These are phyloP conservation scores for Olyra latifolia DNA, from an alignment of 176 grass and related monocot genomes.

Conservation along the genomic window DNA sequence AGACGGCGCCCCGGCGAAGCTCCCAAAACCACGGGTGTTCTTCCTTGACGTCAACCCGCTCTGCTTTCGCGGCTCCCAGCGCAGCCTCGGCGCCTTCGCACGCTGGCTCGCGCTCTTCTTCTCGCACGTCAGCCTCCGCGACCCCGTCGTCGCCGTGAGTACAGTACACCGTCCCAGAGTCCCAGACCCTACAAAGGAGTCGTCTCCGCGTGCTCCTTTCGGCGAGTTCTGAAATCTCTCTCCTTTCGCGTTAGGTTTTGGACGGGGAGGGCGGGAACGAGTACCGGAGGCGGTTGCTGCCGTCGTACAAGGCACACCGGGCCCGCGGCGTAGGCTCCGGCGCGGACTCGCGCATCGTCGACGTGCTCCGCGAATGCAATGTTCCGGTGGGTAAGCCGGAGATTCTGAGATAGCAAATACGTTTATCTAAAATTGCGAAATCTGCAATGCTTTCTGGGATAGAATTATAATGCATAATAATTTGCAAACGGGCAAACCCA, in stretches of 20 bases:
- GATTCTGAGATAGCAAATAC: not conserved
- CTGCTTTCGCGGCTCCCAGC: constrained; percentile 66
- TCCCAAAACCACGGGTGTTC: constrained; percentile 44
- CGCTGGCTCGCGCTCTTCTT: constrained; percentile 82
- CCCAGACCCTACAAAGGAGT: not conserved
- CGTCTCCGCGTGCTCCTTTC: not conserved
- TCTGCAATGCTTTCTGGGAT: not conserved
- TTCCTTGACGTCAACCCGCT: constrained; percentile 81
- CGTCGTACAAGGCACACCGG: constrained; percentile 75
- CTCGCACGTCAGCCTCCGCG: constrained; percentile 65
- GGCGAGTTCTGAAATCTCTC: not conserved
- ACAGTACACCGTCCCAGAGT: constrained; percentile 11
- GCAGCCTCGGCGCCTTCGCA: constrained; percentile 64
- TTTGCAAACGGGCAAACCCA: constrained; percentile 32
- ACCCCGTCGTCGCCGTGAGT: constrained; percentile 76
- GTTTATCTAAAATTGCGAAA: not conserved
- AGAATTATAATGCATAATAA: not conserved
- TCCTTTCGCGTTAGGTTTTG: constrained; percentile 48
- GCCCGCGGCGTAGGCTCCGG: constrained; percentile 40
- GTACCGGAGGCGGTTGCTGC: constrained; percentile 63
- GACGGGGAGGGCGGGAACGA: constrained; percentile 80
- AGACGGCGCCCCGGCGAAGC: constrained; percentile 14
- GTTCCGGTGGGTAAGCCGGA: constrained; percentile 47
- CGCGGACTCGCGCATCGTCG: constrained; percentile 51
- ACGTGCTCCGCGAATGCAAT: constrained; percentile 70